Evolutionary conservation across 2,329 filamentous ascomycete species (phyloP), one percentile per base, ranked within the genome.

Genomic region (Penicillium psychrosexuale): DNA sequence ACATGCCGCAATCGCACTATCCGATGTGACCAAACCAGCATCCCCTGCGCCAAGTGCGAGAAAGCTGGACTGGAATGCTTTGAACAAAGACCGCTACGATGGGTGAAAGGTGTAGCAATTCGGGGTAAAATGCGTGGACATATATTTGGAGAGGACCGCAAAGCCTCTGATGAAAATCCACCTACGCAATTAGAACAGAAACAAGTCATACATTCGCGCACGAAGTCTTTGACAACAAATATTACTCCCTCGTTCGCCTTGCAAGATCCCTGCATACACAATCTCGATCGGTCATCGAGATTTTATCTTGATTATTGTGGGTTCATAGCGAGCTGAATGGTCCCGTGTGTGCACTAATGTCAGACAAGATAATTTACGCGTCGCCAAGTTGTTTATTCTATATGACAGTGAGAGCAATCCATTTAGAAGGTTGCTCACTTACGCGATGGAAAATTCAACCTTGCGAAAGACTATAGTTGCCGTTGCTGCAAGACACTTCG

Each of bases 301-400:
- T 71, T 68, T 31, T 72, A 72, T 45, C 45, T 72, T 17, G 64
- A 72, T 47, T 72, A 72, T 50, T 72, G 70, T 72, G 54, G 52
- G 64, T 54, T 27, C 1, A 11, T 24, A 13, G 11, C 6, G 8
- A 30, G 5, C 7, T 19, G 5, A 8, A 27, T 44, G 1, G 5
- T 19, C 5, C 6, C 9, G 27, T 22, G 11, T 11, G n/a, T 42
- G 5, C 13, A 19, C 37, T 31, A n/a, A 33, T 40, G 9, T 17
- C 7, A 13, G 24, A 15, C 8, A 19, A 44, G 70, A 72, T 60
- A 67, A 70, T 42, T 58, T 67, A 8, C 64, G 62, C n/a, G 70
- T 72, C 57, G 71, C 69, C 61, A 63, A 66, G 47, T 58, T 72
- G 2, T 71, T 66, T 49, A 65, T 66, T 31, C 13, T 57, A 13